phyloP scores from a whole-genome alignment of 371 early-diverging fungal species.

The Fennellomyces sp. region DNA sequence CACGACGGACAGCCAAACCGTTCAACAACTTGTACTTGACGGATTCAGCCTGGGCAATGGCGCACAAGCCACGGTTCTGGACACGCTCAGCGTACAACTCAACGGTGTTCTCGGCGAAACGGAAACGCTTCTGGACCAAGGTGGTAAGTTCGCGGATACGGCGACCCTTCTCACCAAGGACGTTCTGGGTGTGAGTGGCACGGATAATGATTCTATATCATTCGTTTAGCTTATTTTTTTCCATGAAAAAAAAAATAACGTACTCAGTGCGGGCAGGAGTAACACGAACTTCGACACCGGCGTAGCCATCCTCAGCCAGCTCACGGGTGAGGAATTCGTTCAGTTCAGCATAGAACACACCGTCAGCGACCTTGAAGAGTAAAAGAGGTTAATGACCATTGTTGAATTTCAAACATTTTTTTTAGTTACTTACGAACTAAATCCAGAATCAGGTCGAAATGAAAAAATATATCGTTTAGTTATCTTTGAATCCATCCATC shows the following conservation, averaged over 20 bases:
- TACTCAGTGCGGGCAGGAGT: slow-evolving; percentile 97
- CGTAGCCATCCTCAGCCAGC: slow-evolving; percentile 88
- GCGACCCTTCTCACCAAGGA: slow-evolving; percentile 98
- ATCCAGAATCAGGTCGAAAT: neutral
- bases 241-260: slow-evolving; percentile 10
- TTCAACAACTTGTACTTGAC: slow-evolving; percentile 97
- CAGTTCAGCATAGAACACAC: slow-evolving; percentile 99
- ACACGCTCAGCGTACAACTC: slow-evolving; percentile 99
- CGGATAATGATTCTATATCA: slow-evolving; percentile 88
- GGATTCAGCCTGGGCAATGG: slow-evolving; percentile 98
- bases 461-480: slow-evolving; percentile 1
- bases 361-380: slow-evolving; percentile 79
- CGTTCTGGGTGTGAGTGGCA: slow-evolving; percentile 97
- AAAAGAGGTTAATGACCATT: neutral
- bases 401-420: neutral
- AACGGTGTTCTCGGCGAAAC: slow-evolving; percentile 96
- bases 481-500: slow-evolving; percentile 14
- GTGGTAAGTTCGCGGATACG: slow-evolving; percentile 98
- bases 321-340: slow-evolving; percentile 98
- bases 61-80: slow-evolving; percentile 97
- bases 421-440: slow-evolving; percentile 55
- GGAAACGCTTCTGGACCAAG: slow-evolving; percentile 98
- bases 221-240: neutral
- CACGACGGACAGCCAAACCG: slow-evolving; percentile 98
- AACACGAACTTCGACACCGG: slow-evolving; percentile 98